These are phyloP conservation scores for Malassezia nana DNA, from an alignment of 1,284 basidiomycete species.

Conservation along the genomic window DNA sequence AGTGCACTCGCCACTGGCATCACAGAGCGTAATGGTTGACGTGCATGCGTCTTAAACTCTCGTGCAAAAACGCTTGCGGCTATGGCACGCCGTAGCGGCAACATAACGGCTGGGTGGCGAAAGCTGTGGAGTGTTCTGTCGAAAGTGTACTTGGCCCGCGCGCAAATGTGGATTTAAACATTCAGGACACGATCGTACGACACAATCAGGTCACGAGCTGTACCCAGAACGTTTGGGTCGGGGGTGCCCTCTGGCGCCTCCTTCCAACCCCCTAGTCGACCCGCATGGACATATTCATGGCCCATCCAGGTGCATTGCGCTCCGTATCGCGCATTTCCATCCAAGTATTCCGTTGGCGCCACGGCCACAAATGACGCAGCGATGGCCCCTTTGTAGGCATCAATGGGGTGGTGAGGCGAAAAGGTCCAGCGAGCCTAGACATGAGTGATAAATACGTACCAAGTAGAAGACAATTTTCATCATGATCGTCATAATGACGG, in stretches of 20 bases:
- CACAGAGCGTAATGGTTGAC: neutral
- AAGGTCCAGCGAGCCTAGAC: constrained; percentile 33
- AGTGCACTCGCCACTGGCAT: neutral
- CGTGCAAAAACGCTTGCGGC: neutral
- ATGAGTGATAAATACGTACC: constrained; percentile 9
- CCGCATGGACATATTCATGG: constrained; percentile 37
- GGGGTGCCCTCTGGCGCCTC: constrained; percentile 12
- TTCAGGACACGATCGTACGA: constrained; percentile 13
- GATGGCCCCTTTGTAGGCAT: constrained; percentile 43
- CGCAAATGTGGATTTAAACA: constrained; percentile 4
- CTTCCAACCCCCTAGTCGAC: constrained; percentile 33
- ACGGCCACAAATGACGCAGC: constrained; percentile 37
- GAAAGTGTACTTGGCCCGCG: neutral
- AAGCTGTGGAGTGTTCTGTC: neutral
- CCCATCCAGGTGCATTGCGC: constrained; percentile 34
- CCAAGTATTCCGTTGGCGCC: constrained; percentile 25
- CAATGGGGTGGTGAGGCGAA: constrained; percentile 44
- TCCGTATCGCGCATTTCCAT: constrained; percentile 38
- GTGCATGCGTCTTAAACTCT: neutral
- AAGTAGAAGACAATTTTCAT: constrained; percentile 42
- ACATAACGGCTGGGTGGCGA: neutral
- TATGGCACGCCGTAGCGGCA: constrained; percentile 1
- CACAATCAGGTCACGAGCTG: constrained; percentile 15
- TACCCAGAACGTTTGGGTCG: constrained; percentile 2
- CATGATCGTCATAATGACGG: constrained; percentile 24